Evolutionary conservation across 805 yeast genomes (phyloP), one percentile per base, ranked within the genome.

Genomic region (Spathaspora hagerdaliae): DNA sequence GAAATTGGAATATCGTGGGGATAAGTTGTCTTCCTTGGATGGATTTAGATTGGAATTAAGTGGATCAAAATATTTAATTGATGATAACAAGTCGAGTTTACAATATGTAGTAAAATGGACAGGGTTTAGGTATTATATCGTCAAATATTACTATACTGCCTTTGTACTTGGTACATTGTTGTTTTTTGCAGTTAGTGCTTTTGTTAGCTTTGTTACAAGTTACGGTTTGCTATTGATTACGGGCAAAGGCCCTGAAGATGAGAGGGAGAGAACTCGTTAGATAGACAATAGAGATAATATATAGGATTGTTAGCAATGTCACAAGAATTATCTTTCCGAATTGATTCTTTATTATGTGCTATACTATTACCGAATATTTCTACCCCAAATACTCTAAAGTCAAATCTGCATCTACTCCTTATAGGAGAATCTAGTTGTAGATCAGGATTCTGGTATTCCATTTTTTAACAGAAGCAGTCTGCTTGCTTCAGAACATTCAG

Each of bases 91-190:
- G 14, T 49, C 57, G 2, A 43, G 32, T 35, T 34, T 57, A 10
- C 50, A 52, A 13, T 48, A 73, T 32, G 63, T 55, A 14, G 61
- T 71, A 10, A 64, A 65, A 42, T 74, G 73, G 66, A 58, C 60
- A 26, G 79, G 79, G 0, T 56, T 73, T 36, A 57, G 79, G 31
- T 70, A 64, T 52, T 72, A 68, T 47, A 43, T 74, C 32, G 68
- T 62, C 40, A 58, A 65, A 37, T 69, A 69, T 50, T 66, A 64
- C 38, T 52, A 47, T 12, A 47, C 58, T 2, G 63, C 69, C 34
- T 60, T 71, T 38, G 13, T 65, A 9, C 31, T 69, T 24, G 79
- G 78, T 3, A 67, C 67, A 5, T 43, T 51, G 0, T 8, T 63
- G 4, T 73, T 72, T 49, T 74, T 78, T 75, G 19, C 47, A 1